Percentiles rank a stretch among this genome's conserved stretches.
These are phyloP conservation scores for Arabidopsis lyrata DNA, from an alignment of 441 rosid species.

Conservation along the genomic window DNA sequence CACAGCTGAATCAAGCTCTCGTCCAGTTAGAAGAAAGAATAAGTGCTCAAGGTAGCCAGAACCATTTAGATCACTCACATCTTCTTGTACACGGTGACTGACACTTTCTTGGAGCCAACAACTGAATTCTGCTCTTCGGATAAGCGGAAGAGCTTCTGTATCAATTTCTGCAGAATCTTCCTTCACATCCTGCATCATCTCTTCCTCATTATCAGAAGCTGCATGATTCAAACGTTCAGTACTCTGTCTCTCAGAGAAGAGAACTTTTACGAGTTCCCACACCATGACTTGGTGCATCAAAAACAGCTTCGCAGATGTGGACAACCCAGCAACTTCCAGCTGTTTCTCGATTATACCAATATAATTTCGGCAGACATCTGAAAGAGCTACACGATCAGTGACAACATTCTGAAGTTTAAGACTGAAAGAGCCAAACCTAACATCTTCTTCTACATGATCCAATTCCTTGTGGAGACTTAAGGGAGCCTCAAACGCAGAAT, in stretches of 20 bases:
- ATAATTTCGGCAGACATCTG: conserved; percentile 83
- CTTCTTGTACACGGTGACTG: conserved; percentile 92
- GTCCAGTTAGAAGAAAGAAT: conserved; percentile 84
- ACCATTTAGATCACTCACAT: conserved; percentile 75
- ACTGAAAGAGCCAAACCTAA: conserved; percentile 72
- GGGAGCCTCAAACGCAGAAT: conserved; percentile 74
- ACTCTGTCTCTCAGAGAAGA: conserved; percentile 78
- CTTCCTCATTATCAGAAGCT: conserved; percentile 89
- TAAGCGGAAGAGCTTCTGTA: conserved; percentile 81
- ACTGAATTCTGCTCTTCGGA: conserved; percentile 95
- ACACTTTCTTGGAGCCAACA: conserved; percentile 94
- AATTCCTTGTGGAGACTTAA: conserved; percentile 77
- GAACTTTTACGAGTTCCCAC: conserved; percentile 97
- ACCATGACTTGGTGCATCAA: conserved; percentile 94
- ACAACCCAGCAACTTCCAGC: conserved; percentile 78
- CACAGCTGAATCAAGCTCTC: conserved; percentile 88
- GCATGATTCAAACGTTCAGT: conserved; percentile 60
- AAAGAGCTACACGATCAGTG: conserved; percentile 66
- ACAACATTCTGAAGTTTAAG: conserved; percentile 81
- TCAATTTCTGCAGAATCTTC: conserved; percentile 78
- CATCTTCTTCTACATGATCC: conserved; percentile 63
- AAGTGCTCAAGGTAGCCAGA: conserved; percentile 82
- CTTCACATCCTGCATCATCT: conserved; percentile 84
- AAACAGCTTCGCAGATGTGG: conserved; percentile 73
- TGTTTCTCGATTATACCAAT: conserved; percentile 84